Base-by-base conservation (phyloP, 2,329 filamentous ascomycete genomes). In the Fonsecaea pedrosoi region DNA sequence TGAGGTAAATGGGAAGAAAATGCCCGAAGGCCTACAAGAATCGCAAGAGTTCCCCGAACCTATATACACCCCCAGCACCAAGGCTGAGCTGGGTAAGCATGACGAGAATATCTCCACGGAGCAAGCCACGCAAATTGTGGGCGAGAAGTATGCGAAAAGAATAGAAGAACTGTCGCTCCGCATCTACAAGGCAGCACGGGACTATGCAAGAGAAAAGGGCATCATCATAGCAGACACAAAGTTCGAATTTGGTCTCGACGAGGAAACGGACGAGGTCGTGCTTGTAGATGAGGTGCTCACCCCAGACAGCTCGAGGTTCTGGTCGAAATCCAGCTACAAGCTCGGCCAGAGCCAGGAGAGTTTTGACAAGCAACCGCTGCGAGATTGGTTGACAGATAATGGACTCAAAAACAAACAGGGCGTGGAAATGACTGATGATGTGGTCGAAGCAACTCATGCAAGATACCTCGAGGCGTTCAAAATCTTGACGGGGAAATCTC, bases 201-300 rank as follows among this genome's bases (percentile, higher is more conserved):
- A 84, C 56, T 89, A 92, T 73, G 90, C 90, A 2, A 80, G 79
- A 30, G 82, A 84, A 70, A 85, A 86, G 8, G 90, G 90, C 10
- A 90, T 94, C 71, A 89, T 94, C 74, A 91, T 94, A 65, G 91
- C 90, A 0, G 89, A 92, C 75, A 91, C 89, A 2, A 92, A 92
- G 76, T 91, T 92, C 75, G 89, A 92, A 80, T 94, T 92, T 74
- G 90, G 89, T 1, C 81, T 91, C 18, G 88, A 90, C 71, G 83
- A 86, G 69, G 84, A 80, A 64, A 88, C 86, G 1, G 84, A 87
- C 68, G 86, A 91, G 73, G 84, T 95, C 7, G 86, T 93, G 40
- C 82, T 94, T 60, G 87, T 93, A 4, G 92, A 96, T 75, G 92
- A 96, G 81, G 92, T 96, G 25, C 81, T 96, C 67, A 96, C 92